These are phyloP conservation scores for Prunus yedoensis DNA, from an alignment of 331 rosid genomes.

Conservation along the genomic window DNA sequence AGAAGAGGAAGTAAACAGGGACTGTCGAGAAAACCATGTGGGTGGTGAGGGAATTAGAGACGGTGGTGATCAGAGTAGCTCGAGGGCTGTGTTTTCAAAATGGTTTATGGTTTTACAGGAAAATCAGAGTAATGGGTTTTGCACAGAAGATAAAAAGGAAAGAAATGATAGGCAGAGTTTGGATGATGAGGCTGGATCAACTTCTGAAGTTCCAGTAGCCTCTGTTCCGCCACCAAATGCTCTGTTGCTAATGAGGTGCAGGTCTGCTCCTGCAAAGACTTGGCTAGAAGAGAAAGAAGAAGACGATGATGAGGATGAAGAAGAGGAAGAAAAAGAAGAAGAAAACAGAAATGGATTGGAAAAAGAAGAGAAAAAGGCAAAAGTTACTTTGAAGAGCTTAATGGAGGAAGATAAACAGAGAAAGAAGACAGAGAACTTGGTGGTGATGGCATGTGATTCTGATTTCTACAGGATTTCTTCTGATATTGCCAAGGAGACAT, in stretches of 20 bases:
- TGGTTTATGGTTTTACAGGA: conserved; percentile 94
- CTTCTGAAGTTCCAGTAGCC: conserved; percentile 19
- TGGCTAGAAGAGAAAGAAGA: conserved; percentile 43
- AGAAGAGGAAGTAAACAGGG: conserved; percentile 20
- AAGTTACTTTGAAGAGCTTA: conserved; percentile 60
- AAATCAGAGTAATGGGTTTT: conserved; percentile 30
- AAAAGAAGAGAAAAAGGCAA: conserved; percentile 38
- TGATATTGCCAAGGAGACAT: conserved; percentile 75
- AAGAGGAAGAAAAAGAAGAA: not conserved
- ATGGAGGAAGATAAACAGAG: conserved; percentile 75
- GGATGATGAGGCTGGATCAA: conserved; percentile 15
- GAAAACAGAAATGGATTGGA: conserved; percentile 11
- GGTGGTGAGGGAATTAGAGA: conserved; percentile 32
- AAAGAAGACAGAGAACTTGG: conserved; percentile 45
- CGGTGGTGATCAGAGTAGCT: conserved; percentile 35
- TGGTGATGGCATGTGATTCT: conserved; percentile 51
- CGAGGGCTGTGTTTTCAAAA: conserved; percentile 66
- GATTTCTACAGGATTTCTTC: conserved; percentile 60
- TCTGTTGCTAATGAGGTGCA: conserved; percentile 81
- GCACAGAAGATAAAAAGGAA: conserved; percentile 30
- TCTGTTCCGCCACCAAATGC: conserved; percentile 84
- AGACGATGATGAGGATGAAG: not conserved
- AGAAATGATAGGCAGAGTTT: not conserved
- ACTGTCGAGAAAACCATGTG: conserved; percentile 24
- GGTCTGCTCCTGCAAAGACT: conserved; percentile 92